Conservation (phyloP, 208 protist species). For the Trypanosoma mega region DNA sequence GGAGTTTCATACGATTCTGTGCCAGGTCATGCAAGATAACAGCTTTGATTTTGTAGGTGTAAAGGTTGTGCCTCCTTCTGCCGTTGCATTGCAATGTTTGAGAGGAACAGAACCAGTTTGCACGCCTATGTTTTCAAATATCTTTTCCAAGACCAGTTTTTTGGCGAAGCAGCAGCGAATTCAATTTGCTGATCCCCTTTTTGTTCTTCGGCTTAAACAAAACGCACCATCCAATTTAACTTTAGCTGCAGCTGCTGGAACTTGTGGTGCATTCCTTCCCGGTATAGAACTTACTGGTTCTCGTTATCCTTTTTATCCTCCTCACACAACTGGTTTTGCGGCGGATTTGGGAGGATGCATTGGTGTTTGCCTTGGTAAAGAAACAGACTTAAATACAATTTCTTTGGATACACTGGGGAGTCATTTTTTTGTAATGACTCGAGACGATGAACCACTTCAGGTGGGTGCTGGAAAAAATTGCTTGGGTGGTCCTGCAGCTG, state of each 20-base stretch:
- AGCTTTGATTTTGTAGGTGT: slow-evolving; percentile 57
- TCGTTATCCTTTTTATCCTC: slow-evolving; percentile 81
- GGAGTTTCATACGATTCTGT: slow-evolving; percentile 72
- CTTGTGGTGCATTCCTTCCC: slow-evolving; percentile 34
- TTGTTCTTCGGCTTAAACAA: slow-evolving; percentile 49
- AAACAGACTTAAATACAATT: slow-evolving; percentile 22
- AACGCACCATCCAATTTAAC: slow-evolving; percentile 24
- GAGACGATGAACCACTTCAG: slow-evolving; percentile 64
- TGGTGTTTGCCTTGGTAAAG: slow-evolving; percentile 42
- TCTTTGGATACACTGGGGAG: slow-evolving; percentile 21
- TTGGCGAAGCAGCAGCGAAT: slow-evolving; percentile 46
- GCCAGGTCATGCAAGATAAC: slow-evolving; percentile 52
- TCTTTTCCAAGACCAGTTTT: slow-evolving; percentile 34
- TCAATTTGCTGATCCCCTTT: slow-evolving; percentile 65
- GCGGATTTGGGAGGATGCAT: slow-evolving; percentile 70
- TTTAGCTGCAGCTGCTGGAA: slow-evolving; percentile 18
- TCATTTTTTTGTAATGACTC: slow-evolving; percentile 59
- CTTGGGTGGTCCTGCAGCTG: slow-evolving; percentile 37
- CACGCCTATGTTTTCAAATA: slow-evolving; percentile 68
- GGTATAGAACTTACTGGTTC: slow-evolving; percentile 71
- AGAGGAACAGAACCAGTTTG: slow-evolving; percentile 49
- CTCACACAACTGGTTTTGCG: slow-evolving; percentile 50
- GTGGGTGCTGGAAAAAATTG: slow-evolving; percentile 62
- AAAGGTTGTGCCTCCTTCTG: slow-evolving; percentile 59
- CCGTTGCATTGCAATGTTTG: slow-evolving; percentile 42